Evolutionary conservation across 2,329 filamentous ascomycete species (phyloP).

Genomic region (Fusarium sp.): DNA sequence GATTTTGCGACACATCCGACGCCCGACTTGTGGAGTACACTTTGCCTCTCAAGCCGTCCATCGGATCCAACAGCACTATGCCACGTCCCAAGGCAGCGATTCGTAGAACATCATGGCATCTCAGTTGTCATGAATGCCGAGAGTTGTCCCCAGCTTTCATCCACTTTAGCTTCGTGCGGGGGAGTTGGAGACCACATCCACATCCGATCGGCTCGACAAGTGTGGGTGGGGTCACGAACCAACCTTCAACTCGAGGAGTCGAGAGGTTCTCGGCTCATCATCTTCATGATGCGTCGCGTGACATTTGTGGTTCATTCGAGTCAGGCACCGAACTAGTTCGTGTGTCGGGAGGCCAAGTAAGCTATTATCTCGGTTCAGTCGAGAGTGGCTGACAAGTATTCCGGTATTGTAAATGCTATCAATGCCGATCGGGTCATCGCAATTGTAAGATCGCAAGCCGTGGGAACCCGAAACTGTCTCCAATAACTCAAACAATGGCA

Average conservation of each 20-base stretch:
- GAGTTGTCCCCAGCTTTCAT: slow-evolving; percentile 12
- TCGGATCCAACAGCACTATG: slow-evolving; percentile 31
- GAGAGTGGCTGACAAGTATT: slow-evolving; percentile 4
- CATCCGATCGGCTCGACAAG: slow-evolving; percentile 49
- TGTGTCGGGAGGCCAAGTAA: slow-evolving; percentile 8
- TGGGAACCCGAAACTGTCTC: not conserved
- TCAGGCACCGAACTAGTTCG: not conserved
- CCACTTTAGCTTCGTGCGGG: slow-evolving; percentile 43
- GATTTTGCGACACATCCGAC: slow-evolving; percentile 20
- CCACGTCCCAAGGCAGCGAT: slow-evolving; percentile 29
- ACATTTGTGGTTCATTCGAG: slow-evolving; percentile 1
- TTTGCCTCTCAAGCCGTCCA: slow-evolving; percentile 22
- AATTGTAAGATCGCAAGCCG: not conserved
- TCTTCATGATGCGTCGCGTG: slow-evolving; percentile 20
- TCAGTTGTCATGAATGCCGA: slow-evolving; percentile 8
- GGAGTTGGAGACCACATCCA: slow-evolving; percentile 44
- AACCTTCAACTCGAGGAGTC: slow-evolving; percentile 25
- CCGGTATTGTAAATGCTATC: too few species aligned
- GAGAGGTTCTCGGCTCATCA: slow-evolving; percentile 1
- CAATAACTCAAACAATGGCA: slow-evolving; percentile 59
- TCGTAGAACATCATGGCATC: slow-evolving; percentile 5
- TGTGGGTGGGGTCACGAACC: slow-evolving; percentile 47
- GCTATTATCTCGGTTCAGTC: not conserved
- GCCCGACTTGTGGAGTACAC: slow-evolving; percentile 24
- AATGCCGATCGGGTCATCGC: not conserved